Percentiles rank a stretch among this genome's conserved stretches.
phyloP scores from a whole-genome alignment of 2,329 filamentous ascomycete genomes.

The Amylocarpus encephaloides region DNA sequence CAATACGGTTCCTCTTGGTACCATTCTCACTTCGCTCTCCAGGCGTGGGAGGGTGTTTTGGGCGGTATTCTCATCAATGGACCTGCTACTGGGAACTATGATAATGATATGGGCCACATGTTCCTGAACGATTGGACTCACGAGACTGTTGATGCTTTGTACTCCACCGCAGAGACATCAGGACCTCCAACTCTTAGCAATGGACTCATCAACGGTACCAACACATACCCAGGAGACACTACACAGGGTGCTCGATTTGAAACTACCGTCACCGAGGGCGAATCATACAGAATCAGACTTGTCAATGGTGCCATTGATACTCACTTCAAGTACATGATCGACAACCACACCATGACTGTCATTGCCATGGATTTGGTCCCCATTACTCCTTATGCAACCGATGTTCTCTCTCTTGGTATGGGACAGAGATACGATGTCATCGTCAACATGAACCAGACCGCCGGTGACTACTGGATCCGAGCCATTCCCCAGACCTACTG shows the following conservation, averaged over 20 bases:
- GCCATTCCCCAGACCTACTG: conserved; percentile 28
- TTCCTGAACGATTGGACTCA: conserved; percentile 18
- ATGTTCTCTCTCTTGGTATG: conserved; percentile 51
- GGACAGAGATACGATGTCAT: conserved; percentile 41
- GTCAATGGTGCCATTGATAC: conserved; percentile 40
- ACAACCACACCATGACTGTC: conserved; percentile 48
- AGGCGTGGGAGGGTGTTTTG: conserved; percentile 24
- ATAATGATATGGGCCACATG: conserved; percentile 50
- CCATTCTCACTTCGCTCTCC: conserved; percentile 48
- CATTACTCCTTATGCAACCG: conserved; percentile 53
- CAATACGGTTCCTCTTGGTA: conserved; percentile 50
- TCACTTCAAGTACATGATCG: conserved; percentile 40
- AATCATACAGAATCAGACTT: conserved; percentile 39
- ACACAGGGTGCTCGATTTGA: conserved; percentile 11
- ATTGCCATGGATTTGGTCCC: conserved; percentile 58
- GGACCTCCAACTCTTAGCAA: conserved; percentile 6
- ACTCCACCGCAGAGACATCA: conserved; percentile 18
- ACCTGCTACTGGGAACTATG: conserved; percentile 50
- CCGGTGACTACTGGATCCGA: conserved; percentile 43
- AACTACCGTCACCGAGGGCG: conserved; percentile 28
- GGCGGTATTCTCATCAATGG: conserved; percentile 51
- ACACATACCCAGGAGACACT: conserved; percentile 6
- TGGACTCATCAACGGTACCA: conserved; percentile 18
- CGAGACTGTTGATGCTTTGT: conserved; percentile 22
- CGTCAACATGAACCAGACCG: conserved; percentile 40